Evolutionary conservation across 192 early-diverging fungal species (phyloP).

Genomic region (Linnemannia exigua): DNA sequence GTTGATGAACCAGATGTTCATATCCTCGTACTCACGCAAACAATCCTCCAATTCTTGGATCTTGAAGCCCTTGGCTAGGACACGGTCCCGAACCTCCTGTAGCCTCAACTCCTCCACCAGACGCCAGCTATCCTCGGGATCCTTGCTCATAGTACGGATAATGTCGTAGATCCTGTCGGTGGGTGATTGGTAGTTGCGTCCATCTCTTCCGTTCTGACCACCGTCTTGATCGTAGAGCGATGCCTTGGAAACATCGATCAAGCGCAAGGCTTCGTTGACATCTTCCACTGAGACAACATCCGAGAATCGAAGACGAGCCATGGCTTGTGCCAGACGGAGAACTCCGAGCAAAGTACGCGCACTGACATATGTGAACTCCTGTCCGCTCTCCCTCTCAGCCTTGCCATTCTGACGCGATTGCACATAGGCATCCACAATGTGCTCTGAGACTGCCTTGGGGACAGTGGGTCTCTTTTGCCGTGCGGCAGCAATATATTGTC

Average conservation of each 20-base stretch:
- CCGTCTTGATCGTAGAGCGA: slow-evolving; percentile 76
- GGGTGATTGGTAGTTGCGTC: slow-evolving; percentile 64
- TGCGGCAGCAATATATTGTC: slow-evolving; percentile 91
- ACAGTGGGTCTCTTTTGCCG: slow-evolving; percentile 80
- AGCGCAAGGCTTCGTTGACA: slow-evolving; percentile 90
- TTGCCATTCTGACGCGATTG: slow-evolving; percentile 79
- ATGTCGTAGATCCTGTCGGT: slow-evolving; percentile 80
- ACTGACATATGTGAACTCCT: slow-evolving; percentile 84
- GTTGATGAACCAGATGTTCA: slow-evolving; percentile 80
- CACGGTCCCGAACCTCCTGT: slow-evolving; percentile 74
- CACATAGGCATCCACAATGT: slow-evolving; percentile 91
- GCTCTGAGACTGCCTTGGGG: slow-evolving; percentile 82
- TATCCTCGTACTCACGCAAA: slow-evolving; percentile 79
- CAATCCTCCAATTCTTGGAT: slow-evolving; percentile 83
- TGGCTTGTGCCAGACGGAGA: slow-evolving; percentile 85
- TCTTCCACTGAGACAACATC: slow-evolving; percentile 77
- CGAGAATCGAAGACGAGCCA: slow-evolving; percentile 83
- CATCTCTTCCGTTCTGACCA: slow-evolving; percentile 53
- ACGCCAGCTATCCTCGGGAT: slow-evolving; percentile 66
- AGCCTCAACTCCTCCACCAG: slow-evolving; percentile 72
- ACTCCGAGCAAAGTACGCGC: slow-evolving; percentile 91
- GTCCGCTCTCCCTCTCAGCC: slow-evolving; percentile 59
- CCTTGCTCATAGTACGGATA: slow-evolving; percentile 79
- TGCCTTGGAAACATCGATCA: slow-evolving; percentile 93
- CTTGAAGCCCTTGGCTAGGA: slow-evolving; percentile 83